These are phyloP conservation scores for Friedmanniomyces endolithicus DNA, from an alignment of 495 filamentous ascomycete genomes.

Conservation along the genomic window DNA sequence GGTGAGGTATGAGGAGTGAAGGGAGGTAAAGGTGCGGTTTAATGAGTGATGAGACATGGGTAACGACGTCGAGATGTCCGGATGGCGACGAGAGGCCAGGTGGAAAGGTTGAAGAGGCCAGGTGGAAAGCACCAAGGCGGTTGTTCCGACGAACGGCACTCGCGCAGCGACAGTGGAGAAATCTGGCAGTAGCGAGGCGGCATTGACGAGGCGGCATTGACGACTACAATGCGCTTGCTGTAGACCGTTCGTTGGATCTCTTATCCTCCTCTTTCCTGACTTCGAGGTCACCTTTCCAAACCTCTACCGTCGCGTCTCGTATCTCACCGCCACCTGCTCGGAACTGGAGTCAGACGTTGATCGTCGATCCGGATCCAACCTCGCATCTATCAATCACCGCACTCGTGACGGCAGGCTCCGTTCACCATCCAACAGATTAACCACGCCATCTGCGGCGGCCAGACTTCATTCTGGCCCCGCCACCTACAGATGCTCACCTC, in stretches of 20 bases:
- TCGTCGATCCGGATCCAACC: neutral
- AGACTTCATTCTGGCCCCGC: slow-evolving; percentile 8
- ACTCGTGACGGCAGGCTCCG: neutral
- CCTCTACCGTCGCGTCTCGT: neutral
- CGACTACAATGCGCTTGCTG: too few relatives aligned
- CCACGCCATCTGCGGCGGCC: neutral
- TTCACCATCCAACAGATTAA: too few relatives aligned
- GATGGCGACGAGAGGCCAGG: too few relatives aligned
- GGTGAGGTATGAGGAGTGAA: slow-evolving; percentile 23
- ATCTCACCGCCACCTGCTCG: neutral
- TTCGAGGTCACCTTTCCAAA: neutral
- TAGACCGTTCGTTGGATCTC: neutral
- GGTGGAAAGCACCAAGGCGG: neutral
- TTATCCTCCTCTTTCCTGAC: too few relatives aligned
- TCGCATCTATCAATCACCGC: neutral
- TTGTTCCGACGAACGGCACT: too few relatives aligned
- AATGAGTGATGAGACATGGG: too few relatives aligned
- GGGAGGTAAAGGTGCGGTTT: neutral
- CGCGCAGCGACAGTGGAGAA: neutral
- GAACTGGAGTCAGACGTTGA: neutral
- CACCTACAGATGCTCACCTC: slow-evolving; percentile 1
- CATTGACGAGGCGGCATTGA: neutral
- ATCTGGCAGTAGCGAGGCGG: neutral
- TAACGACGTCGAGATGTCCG: too few relatives aligned
- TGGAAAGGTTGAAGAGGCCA: too few relatives aligned